These are phyloP conservation scores for Phragmites australis DNA, from an alignment of 176 grass and related monocot genomes.

Conservation along the genomic window DNA sequence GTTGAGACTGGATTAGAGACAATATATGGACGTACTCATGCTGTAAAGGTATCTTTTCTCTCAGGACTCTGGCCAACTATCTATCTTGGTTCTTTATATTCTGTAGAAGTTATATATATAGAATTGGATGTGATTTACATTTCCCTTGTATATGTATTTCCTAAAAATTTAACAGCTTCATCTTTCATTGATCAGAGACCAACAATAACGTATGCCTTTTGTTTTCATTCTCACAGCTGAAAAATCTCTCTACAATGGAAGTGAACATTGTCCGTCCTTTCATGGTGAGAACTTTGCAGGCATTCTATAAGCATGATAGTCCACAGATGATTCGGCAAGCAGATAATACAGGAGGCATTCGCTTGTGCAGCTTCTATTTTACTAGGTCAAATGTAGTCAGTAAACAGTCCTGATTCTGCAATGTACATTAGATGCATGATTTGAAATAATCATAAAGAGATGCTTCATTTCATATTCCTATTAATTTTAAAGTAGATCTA, in stretches of 20 bases:
- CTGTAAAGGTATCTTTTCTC: constrained; percentile 70
- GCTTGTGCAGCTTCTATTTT: neutral
- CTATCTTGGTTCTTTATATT: neutral
- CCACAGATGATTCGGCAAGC: constrained; percentile 81
- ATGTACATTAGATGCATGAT: constrained; percentile 1
- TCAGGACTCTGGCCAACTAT: neutral
- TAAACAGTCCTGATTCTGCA: constrained; percentile 2
- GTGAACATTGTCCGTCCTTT: constrained; percentile 94
- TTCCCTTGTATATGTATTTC: neutral
- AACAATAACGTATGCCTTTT: neutral
- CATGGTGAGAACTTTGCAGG: constrained; percentile 90
- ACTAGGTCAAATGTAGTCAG: neutral
- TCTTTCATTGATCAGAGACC: neutral
- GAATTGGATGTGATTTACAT: neutral
- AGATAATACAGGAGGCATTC: constrained; percentile 46
- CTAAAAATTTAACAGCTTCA: neutral
- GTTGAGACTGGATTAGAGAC: constrained; percentile 88
- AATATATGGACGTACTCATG: constrained; percentile 92
- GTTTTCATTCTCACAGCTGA: constrained; percentile 52
- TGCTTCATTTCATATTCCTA: constrained; percentile 19
- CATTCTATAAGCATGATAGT: constrained; percentile 95
- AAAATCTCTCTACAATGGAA: constrained; percentile 99
- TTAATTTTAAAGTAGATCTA: constrained; percentile 16
- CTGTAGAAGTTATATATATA: neutral
- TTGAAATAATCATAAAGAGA: neutral